These are phyloP conservation scores for Nemania serpens DNA, from an alignment of 2,329 filamentous ascomycete genomes.

Conservation along the genomic window DNA sequence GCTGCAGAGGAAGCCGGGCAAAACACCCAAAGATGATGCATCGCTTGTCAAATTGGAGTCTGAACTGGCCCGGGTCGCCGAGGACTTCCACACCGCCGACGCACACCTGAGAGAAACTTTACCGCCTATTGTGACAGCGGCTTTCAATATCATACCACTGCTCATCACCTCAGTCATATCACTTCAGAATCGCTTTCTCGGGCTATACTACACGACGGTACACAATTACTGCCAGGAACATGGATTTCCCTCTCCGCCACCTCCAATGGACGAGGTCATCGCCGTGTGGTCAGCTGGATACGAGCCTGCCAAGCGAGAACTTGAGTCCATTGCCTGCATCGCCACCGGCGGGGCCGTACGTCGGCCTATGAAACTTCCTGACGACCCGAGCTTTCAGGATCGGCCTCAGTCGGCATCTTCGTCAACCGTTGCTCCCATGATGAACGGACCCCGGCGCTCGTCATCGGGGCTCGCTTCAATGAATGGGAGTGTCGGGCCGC, in stretches of 20 bases:
- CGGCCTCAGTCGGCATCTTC: conserved; percentile 36
- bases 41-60: conserved; percentile 72
- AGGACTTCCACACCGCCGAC: conserved; percentile 77
- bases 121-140: conserved; percentile 71
- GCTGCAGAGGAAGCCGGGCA: conserved; percentile 70
- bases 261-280: conserved; percentile 73
- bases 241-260: conserved; percentile 72
- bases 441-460: conserved; percentile 47
- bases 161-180: conserved; percentile 72
- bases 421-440: conserved; percentile 34
- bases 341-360: conserved; percentile 69
- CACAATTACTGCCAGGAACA: conserved; percentile 73
- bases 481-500: conserved; percentile 28
- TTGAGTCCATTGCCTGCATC: conserved; percentile 69
- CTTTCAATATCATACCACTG: conserved; percentile 75
- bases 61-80: conserved; percentile 68
- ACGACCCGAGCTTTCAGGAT: conserved; percentile 38
- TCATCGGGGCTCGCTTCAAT: conserved; percentile 49
- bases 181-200: conserved; percentile 78
- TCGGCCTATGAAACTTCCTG: conserved; percentile 47
- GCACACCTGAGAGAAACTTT: conserved; percentile 72
- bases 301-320: conserved; percentile 65
- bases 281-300: conserved; percentile 67
- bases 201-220: conserved; percentile 76
- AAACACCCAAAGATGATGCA: conserved; percentile 74